Conservation (phyloP, 108 stramenopile species). For the Pseudonitzschia multistriata region DNA sequence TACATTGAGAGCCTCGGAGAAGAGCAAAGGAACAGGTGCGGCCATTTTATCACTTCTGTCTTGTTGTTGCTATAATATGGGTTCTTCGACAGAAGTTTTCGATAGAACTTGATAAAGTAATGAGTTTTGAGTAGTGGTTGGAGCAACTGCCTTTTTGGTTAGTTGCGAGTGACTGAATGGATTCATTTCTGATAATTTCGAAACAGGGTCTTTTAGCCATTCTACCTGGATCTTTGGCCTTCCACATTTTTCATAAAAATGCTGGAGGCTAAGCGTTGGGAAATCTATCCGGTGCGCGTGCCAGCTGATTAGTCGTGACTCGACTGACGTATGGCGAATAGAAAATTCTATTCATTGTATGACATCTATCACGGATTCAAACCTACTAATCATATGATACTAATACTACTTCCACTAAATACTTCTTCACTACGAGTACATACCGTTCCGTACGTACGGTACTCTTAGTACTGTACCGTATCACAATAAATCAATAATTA, state of each 20-base stretch:
- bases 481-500: too few species aligned
- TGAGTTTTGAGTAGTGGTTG: background rate
- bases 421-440: too few species aligned
- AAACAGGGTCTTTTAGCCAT: conserved; percentile 5
- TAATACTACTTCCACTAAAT: too few species aligned
- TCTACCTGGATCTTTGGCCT: background rate
- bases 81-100: background rate
- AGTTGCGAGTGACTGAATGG: background rate
- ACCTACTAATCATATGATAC: too few species aligned
- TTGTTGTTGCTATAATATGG: background rate
- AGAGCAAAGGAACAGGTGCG: conserved; percentile 68
- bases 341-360: too few species aligned
- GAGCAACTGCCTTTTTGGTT: background rate
- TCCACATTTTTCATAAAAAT: background rate
- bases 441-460: too few species aligned
- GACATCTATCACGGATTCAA: too few species aligned
- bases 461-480: too few species aligned
- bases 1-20: conserved; percentile 86
- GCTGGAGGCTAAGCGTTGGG: background rate
- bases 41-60: conserved; percentile 46
- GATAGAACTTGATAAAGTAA: background rate
- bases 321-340: background rate
- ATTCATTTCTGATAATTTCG: background rate
- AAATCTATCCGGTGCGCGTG: conserved; percentile 4
- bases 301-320: conserved; percentile 3